Conservation (phyloP, 2,329 filamentous ascomycete genomes). For the Xylaria sp. region DNA sequence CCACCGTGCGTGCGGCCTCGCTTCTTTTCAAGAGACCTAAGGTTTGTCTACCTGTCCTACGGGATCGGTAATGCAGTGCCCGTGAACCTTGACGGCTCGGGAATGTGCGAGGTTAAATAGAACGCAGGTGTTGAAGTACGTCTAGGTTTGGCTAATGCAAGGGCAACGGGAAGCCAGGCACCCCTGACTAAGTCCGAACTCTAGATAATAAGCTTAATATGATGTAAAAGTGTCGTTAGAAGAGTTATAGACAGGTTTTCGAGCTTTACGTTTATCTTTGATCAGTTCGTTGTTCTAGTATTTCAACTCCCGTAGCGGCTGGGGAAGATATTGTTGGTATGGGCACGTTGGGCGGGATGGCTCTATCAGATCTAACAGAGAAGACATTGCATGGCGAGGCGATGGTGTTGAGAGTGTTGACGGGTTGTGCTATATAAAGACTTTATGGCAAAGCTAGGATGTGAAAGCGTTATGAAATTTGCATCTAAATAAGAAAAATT, state of each 20-base stretch:
- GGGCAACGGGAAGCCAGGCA: background rate
- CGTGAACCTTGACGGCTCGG: too few species aligned
- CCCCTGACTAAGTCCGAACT: background rate
- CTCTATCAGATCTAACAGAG: background rate
- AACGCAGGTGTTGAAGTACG: too few species aligned
- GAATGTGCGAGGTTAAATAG: too few species aligned
- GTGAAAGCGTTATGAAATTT: background rate
- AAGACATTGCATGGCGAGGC: background rate
- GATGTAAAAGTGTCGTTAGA: background rate
- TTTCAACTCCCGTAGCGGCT: background rate
- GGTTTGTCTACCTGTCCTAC: background rate
- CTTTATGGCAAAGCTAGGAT: background rate
- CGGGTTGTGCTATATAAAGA: background rate
- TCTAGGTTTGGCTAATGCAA: too few species aligned
- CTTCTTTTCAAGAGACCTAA: too few species aligned
- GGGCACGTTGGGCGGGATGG: background rate
- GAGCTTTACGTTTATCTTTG: background rate
- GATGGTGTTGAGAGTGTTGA: background rate
- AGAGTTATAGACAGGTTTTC: background rate
- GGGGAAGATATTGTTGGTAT: background rate
- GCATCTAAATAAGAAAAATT: background rate
- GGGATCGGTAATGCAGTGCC: background rate
- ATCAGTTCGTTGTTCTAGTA: background rate
- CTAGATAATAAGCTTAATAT: background rate
- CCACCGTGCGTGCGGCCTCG: conserved; percentile 3